Percentiles rank a stretch among this genome's conserved stretches.
These are phyloP conservation scores for Oryza officinalis DNA, from an alignment of 176 grass and related monocot genomes.

Conservation along the genomic window DNA sequence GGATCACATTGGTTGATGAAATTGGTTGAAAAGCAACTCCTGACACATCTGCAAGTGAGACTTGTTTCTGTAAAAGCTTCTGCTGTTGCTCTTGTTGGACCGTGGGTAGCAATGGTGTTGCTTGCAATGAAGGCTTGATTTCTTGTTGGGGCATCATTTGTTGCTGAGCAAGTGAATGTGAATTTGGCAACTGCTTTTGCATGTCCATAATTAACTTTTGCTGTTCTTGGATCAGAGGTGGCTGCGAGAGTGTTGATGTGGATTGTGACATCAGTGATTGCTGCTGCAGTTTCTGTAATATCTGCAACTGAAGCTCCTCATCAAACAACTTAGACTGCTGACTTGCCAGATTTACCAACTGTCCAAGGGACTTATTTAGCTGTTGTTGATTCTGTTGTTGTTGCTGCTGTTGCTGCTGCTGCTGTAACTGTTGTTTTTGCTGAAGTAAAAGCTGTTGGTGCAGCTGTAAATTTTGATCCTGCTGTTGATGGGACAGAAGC, in stretches of 20 bases:
- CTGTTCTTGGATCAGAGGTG: slow-evolving; percentile 71
- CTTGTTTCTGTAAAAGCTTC: slow-evolving; percentile 68
- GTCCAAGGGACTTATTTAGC: slow-evolving; percentile 57
- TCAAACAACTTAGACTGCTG: slow-evolving; percentile 68
- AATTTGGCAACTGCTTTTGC: slow-evolving; percentile 63
- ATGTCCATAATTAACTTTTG: slow-evolving; percentile 75
- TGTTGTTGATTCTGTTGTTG: slow-evolving; percentile 41
- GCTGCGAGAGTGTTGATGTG: slow-evolving; percentile 48
- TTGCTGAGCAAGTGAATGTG: slow-evolving; percentile 58
- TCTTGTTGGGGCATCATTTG: slow-evolving; percentile 54
- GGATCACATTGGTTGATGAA: slow-evolving; percentile 37
- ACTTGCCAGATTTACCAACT: slow-evolving; percentile 57
- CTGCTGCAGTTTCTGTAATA: slow-evolving; percentile 84
- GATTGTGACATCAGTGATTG: slow-evolving; percentile 69
- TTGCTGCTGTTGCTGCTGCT: slow-evolving; percentile 40
- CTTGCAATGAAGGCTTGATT: slow-evolving; percentile 48
- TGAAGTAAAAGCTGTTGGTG: slow-evolving; percentile 60
- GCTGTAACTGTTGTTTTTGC: slow-evolving; percentile 53
- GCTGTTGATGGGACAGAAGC: slow-evolving; percentile 46
- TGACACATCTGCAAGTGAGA: slow-evolving; percentile 40
- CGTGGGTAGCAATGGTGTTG: slow-evolving; percentile 19
- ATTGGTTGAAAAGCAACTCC: slow-evolving; percentile 46
- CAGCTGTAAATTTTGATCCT: slow-evolving; percentile 48
- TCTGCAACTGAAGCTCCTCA: slow-evolving; percentile 74
- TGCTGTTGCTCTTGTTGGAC: slow-evolving; percentile 55